Evolutionary conservation across 2,329 filamentous ascomycete species (phyloP), one percentile per base, ranked within the genome.

Genomic region (Colletotrichum falcatum): DNA sequence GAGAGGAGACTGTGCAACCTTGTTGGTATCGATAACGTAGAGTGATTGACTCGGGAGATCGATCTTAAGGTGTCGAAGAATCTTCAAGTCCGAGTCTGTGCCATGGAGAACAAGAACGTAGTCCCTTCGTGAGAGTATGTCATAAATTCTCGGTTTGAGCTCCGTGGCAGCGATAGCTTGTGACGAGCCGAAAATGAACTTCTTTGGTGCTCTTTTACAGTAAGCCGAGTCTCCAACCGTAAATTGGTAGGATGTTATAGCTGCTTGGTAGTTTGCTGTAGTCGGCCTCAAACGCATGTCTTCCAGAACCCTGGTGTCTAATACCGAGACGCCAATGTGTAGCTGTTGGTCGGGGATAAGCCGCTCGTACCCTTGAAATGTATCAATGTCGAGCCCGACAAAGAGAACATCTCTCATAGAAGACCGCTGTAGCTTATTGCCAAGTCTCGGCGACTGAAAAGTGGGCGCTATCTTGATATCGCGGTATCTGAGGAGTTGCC

Each of bases 361-460:
- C 20, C 55, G 44, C 6, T 65, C 63, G 55, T 72, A 72, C n/a
- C 69, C 72, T 62, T 73, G 66, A 26, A 49, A 70, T 1, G 72
- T 72, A 30, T 73, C 70, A 37, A 73, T 61, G n/a, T 73, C 70
- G 30, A 72, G 62, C 20, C 68, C 65, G 37, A 72, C 60, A 11
- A 73, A 53, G 23, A 72, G 66, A 16, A 70, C 54, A n/a, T 72
- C 65, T 39, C 53, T 58, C 56, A 73, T 65, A 9, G 51, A 26
- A 16, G 72, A 61, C n/a, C 44, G 55, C 12, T 61, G 63, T 14
- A 73, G 53, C 7, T 16, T 44, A 2, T 48, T 20, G 20, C 28
- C 60, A 28, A 61, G 59, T 6, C 48, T 65, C 28, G 56, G 37
- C 30, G 51, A 46, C 35, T 14, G 48, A 23, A n/a, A 16, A 54